Evolutionary conservation across 2,329 filamentous ascomycete genomes (phyloP).

Genomic region (Dactylellina sp.): DNA sequence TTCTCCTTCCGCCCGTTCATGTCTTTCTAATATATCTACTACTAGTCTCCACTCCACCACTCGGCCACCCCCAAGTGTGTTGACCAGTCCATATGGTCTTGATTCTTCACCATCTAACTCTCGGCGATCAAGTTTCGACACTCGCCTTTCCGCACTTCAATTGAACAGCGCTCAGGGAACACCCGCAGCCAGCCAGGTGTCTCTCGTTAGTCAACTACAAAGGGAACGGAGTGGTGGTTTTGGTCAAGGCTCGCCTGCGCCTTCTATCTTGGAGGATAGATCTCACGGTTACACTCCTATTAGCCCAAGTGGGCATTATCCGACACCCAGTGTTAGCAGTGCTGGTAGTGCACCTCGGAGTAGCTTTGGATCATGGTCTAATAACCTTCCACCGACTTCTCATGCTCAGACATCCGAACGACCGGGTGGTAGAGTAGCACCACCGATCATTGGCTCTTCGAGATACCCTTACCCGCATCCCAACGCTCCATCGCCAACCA

Average conservation of each 20-base stretch:
- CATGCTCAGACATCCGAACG: conserved; percentile 35
- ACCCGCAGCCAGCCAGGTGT: conserved; percentile 60
- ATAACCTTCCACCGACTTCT: conserved; percentile 54
- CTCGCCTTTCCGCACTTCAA: conserved; percentile 56
- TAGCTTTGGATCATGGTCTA: conserved; percentile 57
- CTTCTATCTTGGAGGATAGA: conserved; percentile 56
- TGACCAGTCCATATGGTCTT: conserved; percentile 57
- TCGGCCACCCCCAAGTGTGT: conserved; percentile 54
- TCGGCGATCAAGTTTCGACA: conserved; percentile 61
- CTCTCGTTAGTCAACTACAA: conserved; percentile 60
- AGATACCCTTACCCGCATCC: conserved; percentile 61
- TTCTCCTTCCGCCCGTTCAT: conserved; percentile 38
- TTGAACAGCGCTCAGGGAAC: conserved; percentile 59
- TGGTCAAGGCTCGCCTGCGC: conserved; percentile 57
- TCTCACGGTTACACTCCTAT: conserved; percentile 54
- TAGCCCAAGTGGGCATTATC: conserved; percentile 45
- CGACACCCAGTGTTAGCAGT: conserved; percentile 54
- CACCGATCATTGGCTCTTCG: conserved; percentile 60
- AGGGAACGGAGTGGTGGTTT: conserved; percentile 59
- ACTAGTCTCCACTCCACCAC: conserved; percentile 60
- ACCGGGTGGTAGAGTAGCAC: conserved; percentile 58
- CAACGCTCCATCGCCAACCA: conserved; percentile 61
- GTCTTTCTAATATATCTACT: conserved; percentile 54
- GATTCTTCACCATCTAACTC: conserved; percentile 59
- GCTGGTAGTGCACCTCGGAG: conserved; percentile 55